Conservation (phyloP, 805 yeast species). For the Torulaspora maleeae region DNA sequence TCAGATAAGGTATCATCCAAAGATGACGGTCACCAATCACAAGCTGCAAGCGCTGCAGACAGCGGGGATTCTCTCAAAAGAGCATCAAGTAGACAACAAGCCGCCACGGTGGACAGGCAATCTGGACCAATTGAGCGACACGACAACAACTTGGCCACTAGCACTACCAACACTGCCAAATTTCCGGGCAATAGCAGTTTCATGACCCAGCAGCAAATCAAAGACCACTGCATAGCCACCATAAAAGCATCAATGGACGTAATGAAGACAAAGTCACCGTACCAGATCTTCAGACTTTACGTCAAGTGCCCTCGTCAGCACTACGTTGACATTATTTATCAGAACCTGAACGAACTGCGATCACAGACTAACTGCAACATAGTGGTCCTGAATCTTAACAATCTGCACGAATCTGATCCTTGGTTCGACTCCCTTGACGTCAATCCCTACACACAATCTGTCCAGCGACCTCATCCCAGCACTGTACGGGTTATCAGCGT, state of each 20-base stretch:
- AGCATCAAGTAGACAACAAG: conserved; percentile 2
- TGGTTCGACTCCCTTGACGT: conserved; percentile 32
- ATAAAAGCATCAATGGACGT: conserved; percentile 27
- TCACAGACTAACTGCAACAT: conserved; percentile 34
- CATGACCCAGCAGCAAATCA: conserved; percentile 31
- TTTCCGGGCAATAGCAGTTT: conserved; percentile 13
- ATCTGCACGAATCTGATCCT: conserved; percentile 32
- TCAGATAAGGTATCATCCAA: background rate
- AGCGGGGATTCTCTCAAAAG: background rate
- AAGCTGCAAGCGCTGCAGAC: background rate
- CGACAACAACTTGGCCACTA: background rate
- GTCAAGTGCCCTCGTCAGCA: conserved; percentile 32
- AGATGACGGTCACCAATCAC: background rate
- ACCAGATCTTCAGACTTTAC: conserved; percentile 33
- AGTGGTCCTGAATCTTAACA: conserved; percentile 32
- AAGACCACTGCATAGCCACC: conserved; percentile 30
- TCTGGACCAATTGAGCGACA: background rate
- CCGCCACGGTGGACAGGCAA: background rate
- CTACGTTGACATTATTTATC: conserved; percentile 27
- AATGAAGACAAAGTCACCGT: conserved; percentile 27
- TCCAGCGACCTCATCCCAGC: conserved; percentile 31
- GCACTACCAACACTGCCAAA: background rate
- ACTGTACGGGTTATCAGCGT: conserved; percentile 31
- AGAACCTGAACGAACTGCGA: conserved; percentile 31
- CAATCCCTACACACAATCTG: conserved; percentile 19